These are phyloP conservation scores for Ophiostoma triangulosporum DNA, from an alignment of 2,329 filamentous ascomycete genomes.

Conservation along the genomic window DNA sequence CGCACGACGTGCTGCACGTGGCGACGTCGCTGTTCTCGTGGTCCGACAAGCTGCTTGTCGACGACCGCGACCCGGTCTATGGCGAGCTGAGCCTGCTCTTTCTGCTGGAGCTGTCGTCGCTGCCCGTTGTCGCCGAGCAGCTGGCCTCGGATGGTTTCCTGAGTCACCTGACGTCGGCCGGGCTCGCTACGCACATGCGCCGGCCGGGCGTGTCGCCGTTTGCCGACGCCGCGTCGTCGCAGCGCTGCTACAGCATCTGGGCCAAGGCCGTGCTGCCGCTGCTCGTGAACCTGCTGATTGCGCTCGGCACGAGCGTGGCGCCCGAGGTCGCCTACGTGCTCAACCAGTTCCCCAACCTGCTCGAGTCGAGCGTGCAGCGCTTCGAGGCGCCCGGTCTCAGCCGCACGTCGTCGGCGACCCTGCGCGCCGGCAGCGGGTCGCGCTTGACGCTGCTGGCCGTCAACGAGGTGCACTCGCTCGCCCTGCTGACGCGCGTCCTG, in stretches of 20 bases:
- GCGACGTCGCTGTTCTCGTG: slow-evolving; percentile 85
- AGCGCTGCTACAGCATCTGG: slow-evolving; percentile 82
- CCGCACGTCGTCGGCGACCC: slow-evolving; percentile 22
- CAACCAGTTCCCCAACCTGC: slow-evolving; percentile 73
- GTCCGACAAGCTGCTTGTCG: slow-evolving; percentile 68
- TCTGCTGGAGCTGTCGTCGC: slow-evolving; percentile 70
- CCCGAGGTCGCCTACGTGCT: slow-evolving; percentile 77
- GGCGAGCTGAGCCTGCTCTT: slow-evolving; percentile 86
- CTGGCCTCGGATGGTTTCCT: slow-evolving; percentile 80
- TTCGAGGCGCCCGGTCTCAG: slow-evolving; percentile 50
- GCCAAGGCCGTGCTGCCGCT: slow-evolving; percentile 75
- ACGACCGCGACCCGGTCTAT: slow-evolving; percentile 63
- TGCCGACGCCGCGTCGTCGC: slow-evolving; percentile 51
- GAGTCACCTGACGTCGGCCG: slow-evolving; percentile 64
- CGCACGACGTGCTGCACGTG: slow-evolving; percentile 63
- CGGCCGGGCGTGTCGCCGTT: slow-evolving; percentile 62
- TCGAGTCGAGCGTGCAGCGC: slow-evolving; percentile 56
- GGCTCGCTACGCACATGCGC: slow-evolving; percentile 64
- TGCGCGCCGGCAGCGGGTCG: slow-evolving; percentile 17
- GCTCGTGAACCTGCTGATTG: slow-evolving; percentile 73
- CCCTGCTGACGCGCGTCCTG: slow-evolving; percentile 62
- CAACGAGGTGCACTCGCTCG: slow-evolving; percentile 65
- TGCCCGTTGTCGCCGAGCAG: slow-evolving; percentile 73
- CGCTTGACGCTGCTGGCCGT: slow-evolving; percentile 62
- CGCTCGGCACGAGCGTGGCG: slow-evolving; percentile 68